Percentiles rank a stretch among this genome's conserved stretches.
Evolutionary conservation across 495 filamentous ascomycete genomes (phyloP).

Genomic region (Penicillium nucicola): DNA sequence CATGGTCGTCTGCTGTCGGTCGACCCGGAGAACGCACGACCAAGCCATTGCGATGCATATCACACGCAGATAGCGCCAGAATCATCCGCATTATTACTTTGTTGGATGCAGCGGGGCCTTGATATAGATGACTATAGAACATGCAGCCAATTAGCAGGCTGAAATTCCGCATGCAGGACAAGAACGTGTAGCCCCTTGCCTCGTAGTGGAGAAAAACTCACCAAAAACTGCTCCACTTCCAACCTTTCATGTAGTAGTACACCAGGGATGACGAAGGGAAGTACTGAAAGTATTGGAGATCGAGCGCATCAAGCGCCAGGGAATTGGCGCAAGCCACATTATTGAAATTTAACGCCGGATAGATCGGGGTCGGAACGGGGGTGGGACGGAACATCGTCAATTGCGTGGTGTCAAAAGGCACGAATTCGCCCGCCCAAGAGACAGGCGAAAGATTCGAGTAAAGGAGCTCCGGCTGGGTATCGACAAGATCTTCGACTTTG

Average conservation of each 20-base stretch:
- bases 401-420: slow-evolving; percentile 1
- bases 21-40: slow-evolving; percentile 26
- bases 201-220: slow-evolving; percentile 4
- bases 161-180: neutral
- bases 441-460: slow-evolving; percentile 12
- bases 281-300: slow-evolving; percentile 40
- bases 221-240: slow-evolving; percentile 40
- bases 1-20: slow-evolving; percentile 36
- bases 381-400: slow-evolving; percentile 8
- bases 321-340: slow-evolving; percentile 36
- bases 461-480: slow-evolving; percentile 8
- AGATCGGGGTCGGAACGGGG: slow-evolving; percentile 19
- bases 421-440: slow-evolving; percentile 17
- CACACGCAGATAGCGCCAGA: slow-evolving; percentile 36
- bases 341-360: slow-evolving; percentile 20
- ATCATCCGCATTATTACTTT: slow-evolving; percentile 47
- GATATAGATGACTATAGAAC: slow-evolving; percentile 25
- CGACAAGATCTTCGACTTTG: slow-evolving; percentile 12
- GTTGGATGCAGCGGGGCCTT: slow-evolving; percentile 34
- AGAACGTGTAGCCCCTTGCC: neutral
- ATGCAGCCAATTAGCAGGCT: neutral
- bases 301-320: slow-evolving; percentile 32
- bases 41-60: slow-evolving; percentile 40
- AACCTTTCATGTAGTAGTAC: slow-evolving; percentile 43
- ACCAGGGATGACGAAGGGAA: slow-evolving; percentile 42